phyloP scores from a whole-genome alignment of 2,329 filamentous ascomycete genomes.

The Aspergillus chevalieri region DNA sequence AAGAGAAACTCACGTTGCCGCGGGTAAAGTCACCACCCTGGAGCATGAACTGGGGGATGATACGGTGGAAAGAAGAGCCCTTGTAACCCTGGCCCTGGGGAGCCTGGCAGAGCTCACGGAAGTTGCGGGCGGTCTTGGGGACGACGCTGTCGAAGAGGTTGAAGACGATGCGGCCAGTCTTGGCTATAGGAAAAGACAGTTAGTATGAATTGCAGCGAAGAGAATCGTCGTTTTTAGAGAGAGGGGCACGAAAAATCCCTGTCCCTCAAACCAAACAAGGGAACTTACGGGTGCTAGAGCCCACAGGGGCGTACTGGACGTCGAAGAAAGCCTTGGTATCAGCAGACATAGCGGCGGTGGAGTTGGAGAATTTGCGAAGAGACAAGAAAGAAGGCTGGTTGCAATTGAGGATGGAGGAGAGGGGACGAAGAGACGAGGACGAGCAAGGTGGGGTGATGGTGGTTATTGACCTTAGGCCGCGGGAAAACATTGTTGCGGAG shows the following conservation, averaged over 20 bases:
- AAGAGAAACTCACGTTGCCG: conserved; percentile 64
- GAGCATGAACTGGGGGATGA: conserved; percentile 91
- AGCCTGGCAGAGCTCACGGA: conserved; percentile 73
- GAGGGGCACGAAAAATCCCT: conserved; percentile 5
- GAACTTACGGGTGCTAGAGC: conserved; percentile 25
- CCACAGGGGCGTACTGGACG: conserved; percentile 51
- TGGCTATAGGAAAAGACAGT: conserved; percentile 45
- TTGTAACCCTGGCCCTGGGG: conserved; percentile 79
- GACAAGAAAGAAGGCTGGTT: conserved; percentile 24
- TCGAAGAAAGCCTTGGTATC: conserved; percentile 68
- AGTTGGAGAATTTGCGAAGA: conserved; percentile 54
- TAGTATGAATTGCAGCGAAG: neutral
- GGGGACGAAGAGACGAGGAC: conserved; percentile 32
- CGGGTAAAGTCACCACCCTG: conserved; percentile 95
- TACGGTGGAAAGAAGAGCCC: conserved; percentile 81
- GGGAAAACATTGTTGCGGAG: conserved; percentile 36
- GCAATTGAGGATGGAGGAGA: conserved; percentile 28
- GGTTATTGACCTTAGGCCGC: conserved; percentile 32
- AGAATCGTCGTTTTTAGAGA: conserved; percentile 6
- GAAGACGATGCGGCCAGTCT: conserved; percentile 78
- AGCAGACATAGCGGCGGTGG: conserved; percentile 64
- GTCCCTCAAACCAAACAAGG: conserved; percentile 3
- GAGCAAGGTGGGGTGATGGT: conserved; percentile 43
- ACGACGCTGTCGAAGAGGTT: conserved; percentile 78
- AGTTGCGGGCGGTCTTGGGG: conserved; percentile 83